These are phyloP conservation scores for Lentinula sp. DNA, from an alignment of 768 basidiomycete genomes.

Conservation along the genomic window DNA sequence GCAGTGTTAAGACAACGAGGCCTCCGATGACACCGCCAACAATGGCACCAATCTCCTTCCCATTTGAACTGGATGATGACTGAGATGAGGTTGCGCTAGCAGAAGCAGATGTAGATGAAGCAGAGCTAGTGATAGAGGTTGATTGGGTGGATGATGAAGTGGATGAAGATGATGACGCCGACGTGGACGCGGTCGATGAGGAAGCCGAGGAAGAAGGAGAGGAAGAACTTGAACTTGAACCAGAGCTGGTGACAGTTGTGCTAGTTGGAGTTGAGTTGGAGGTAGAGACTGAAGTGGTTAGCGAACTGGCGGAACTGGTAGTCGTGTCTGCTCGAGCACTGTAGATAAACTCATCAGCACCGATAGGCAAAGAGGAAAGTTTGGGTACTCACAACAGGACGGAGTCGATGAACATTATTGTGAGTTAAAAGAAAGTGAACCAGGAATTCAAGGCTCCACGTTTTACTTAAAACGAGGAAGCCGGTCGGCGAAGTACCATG, in stretches of 20 bases:
- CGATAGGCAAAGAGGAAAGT: neutral
- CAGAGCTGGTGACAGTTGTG: neutral
- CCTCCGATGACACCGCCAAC: constrained; percentile 1
- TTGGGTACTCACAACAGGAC: neutral
- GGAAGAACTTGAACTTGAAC: neutral
- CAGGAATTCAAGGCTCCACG: neutral
- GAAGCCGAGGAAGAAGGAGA: neutral
- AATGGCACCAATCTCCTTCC: neutral
- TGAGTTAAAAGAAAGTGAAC: neutral
- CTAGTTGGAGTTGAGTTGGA: neutral
- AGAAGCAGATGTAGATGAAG: neutral
- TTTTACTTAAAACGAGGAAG: neutral
- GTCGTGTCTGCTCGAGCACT: constrained; percentile 2
- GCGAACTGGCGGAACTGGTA: neutral
- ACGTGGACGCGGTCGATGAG: neutral
- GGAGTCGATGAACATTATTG: neutral
- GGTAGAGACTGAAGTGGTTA: neutral
- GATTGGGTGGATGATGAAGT: neutral
- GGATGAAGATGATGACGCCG: neutral
- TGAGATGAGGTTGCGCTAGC: neutral
- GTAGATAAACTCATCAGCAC: neutral
- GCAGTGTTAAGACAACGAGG: neutral
- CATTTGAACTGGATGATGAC: neutral
- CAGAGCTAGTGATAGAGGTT: neutral
- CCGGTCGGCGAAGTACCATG: neutral